Evolutionary conservation across 164 flowering plant species (phyloP).

Genomic region (Chimonanthus salicifolius): DNA sequence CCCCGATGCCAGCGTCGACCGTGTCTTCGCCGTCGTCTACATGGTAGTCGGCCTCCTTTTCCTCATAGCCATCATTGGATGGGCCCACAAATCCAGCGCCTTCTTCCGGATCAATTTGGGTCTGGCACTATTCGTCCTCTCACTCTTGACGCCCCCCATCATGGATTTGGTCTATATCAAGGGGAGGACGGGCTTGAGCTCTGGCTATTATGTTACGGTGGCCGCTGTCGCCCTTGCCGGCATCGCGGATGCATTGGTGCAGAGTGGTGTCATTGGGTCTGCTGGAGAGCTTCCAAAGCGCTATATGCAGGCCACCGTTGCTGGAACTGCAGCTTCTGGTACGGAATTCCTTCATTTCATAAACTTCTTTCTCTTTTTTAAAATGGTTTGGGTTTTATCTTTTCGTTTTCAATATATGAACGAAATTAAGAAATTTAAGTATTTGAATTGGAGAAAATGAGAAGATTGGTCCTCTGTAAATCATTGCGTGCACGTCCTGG

Average conservation of each 20-base stretch:
- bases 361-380: background rate
- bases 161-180: constrained; percentile 58
- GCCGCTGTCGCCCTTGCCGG: constrained; percentile 55
- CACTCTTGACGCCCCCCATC: constrained; percentile 61
- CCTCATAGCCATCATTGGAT: constrained; percentile 41
- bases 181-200: constrained; percentile 58
- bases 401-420: background rate
- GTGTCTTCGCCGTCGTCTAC: constrained; percentile 75
- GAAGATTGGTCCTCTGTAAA: no score
- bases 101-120: constrained; percentile 65
- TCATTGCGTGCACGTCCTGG: no score
- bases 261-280: constrained; percentile 71
- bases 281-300: constrained; percentile 94
- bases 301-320: constrained; percentile 91
- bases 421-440: no score
- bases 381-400: background rate
- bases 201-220: constrained; percentile 62
- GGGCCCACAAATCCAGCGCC: constrained; percentile 45
- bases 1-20: constrained; percentile 74
- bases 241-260: constrained; percentile 80
- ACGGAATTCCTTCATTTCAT: background rate
- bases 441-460: no score
- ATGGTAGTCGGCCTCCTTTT: constrained; percentile 52
- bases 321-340: constrained; percentile 99
- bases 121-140: constrained; percentile 44